Evolutionary conservation across 1,284 basidiomycete species (phyloP), one percentile per base, ranked within the genome.

Genomic region (Inonotus hispidus): DNA sequence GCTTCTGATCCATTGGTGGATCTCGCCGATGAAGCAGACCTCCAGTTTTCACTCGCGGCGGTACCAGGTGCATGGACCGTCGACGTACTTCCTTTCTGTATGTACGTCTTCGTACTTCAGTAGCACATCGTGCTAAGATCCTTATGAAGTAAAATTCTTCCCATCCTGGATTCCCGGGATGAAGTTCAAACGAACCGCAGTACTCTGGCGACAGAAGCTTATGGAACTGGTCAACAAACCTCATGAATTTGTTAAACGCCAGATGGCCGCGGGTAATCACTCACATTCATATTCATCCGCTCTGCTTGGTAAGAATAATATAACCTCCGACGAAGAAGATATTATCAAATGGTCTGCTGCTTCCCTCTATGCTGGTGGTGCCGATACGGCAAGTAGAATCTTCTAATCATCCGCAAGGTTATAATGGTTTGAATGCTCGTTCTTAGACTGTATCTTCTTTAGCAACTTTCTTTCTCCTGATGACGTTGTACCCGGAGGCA

Each of bases 81-180:
- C 16, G 73, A 76, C 58, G 61, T 69, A 6, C 56, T 76, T 32
- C 75, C 75, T 0, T 66, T 69, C 50, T 65, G 69, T 72, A 53
- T 11, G 70, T 54, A 27, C 32, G 19, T 14, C 64, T 29, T 43
- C 19, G 7, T n/a, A n/a, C n/a, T n/a, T n/a, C n/a, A n/a, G n/a
- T n/a, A n/a, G n/a, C n/a, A n/a, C 41, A 14, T 43, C 16, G 16
- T 43, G 41, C 5, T 43, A 16, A 43, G n/a, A 14, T 16, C 7
- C 1, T 21, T 3, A 21, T n/a, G 1, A n/a, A 76, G 75, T 83
- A 53, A 71, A 69, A 53, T 63, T 73, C 49, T 62, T 83, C 7
- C 81, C 82, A 0, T 74, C 76, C 60, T 82, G 80, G 81, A 60
- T 81, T 5, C 81, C 81, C 38, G 81, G 81, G 0, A 70, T 72